Percentiles rank a stretch among this genome's conserved stretches.
phyloP scores from a whole-genome alignment of 2,329 filamentous ascomycete species.

The Pyrenochaeta sp. region DNA sequence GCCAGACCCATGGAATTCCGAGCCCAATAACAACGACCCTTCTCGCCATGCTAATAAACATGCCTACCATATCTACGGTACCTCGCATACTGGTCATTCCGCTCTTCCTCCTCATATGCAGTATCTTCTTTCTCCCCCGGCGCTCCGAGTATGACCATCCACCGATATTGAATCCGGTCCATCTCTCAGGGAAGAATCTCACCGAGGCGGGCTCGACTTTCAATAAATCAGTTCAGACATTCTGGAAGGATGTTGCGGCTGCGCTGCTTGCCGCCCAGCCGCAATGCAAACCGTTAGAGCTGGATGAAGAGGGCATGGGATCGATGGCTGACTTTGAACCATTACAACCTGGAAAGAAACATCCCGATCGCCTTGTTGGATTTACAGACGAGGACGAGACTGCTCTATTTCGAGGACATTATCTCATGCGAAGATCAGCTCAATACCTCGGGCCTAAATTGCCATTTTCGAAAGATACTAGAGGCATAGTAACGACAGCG shows the following conservation, averaged over 20 bases:
- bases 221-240: constrained; percentile 13
- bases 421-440: constrained; percentile 26
- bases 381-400: constrained; percentile 28
- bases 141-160: constrained; percentile 10
- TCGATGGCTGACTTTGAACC: constrained; percentile 16
- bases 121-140: constrained; percentile 16
- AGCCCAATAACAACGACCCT: constrained; percentile 2
- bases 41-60: constrained; percentile 20
- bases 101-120: constrained; percentile 17
- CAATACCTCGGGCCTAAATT: constrained; percentile 36
- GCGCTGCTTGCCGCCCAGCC: constrained; percentile 21
- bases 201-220: constrained; percentile 23
- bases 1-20: constrained; percentile 5
- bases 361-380: constrained; percentile 16
- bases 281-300: constrained; percentile 16
- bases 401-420: constrained; percentile 26
- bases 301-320: constrained; percentile 13
- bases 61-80: constrained; percentile 15
- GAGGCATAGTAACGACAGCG: constrained; percentile 61
- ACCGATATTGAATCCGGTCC: neutral
- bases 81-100: constrained; percentile 18
- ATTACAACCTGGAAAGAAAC: constrained; percentile 12
- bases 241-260: constrained; percentile 23
- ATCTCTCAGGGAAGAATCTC: constrained; percentile 12
- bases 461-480: constrained; percentile 49